Conservation (phyloP, 495 filamentous ascomycete genomes). For the Oleoguttula mirabilis region DNA sequence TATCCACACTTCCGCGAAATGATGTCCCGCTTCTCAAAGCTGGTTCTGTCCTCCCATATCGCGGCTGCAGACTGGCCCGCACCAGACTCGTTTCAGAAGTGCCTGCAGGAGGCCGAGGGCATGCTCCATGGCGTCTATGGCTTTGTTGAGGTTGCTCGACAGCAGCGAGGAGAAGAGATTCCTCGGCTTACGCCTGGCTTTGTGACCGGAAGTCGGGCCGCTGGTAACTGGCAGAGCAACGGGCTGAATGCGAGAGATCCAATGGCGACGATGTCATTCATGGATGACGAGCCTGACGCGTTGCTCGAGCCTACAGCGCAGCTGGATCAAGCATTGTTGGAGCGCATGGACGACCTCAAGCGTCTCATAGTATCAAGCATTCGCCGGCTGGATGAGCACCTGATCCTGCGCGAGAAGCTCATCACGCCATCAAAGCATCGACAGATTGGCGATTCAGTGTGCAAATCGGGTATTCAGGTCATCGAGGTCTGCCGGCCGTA, state of each 20-base stretch:
- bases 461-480: slow-evolving; percentile 59
- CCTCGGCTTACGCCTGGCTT: slow-evolving; percentile 86
- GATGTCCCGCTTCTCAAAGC: slow-evolving; percentile 98
- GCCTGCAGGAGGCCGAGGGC: slow-evolving; percentile 87
- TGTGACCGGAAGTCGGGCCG: slow-evolving; percentile 63
- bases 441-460: slow-evolving; percentile 61
- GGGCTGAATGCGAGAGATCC: slow-evolving; percentile 57
- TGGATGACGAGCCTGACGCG: slow-evolving; percentile 64
- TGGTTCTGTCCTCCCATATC: slow-evolving; percentile 96
- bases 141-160: slow-evolving; percentile 87
- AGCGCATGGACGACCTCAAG: slow-evolving; percentile 73
- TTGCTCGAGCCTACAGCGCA: slow-evolving; percentile 56
- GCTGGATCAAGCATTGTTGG: slow-evolving; percentile 64
- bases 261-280: slow-evolving; percentile 59
- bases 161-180: slow-evolving; percentile 81
- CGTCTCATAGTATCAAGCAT: slow-evolving; percentile 68
- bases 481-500: slow-evolving; percentile 78
- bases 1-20: slow-evolving; percentile 97
- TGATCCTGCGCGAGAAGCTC: slow-evolving; percentile 64
- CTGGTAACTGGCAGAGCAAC: slow-evolving; percentile 92
- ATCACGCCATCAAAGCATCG: slow-evolving; percentile 59
- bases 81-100: slow-evolving; percentile 80
- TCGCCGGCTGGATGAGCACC: slow-evolving; percentile 70
- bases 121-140: slow-evolving; percentile 86
- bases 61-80: slow-evolving; percentile 85